Evolutionary conservation across 2,329 filamentous ascomycete genomes (phyloP).

Genomic region (Aspergillus tubingensis): DNA sequence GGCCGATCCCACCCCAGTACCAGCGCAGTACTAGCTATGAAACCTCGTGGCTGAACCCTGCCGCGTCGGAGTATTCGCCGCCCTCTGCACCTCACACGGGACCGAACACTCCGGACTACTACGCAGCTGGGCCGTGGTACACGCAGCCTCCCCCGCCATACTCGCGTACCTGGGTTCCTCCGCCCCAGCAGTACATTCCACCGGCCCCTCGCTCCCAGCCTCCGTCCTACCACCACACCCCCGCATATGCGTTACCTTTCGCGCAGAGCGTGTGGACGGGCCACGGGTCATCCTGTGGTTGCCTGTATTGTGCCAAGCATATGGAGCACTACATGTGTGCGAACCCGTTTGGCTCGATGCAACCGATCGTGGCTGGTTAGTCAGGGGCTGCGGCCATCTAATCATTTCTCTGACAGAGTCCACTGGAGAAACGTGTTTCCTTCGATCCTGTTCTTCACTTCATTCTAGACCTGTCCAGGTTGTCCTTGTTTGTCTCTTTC

Average conservation of each 20-base stretch:
- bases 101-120: conserved; percentile 51
- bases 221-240: conserved; percentile 50
- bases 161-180: conserved; percentile 42
- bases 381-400: background rate
- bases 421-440: conserved; percentile 6
- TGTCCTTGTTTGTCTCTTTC: conserved; percentile 26
- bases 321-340: conserved; percentile 53
- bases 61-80: conserved; percentile 54
- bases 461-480: conserved; percentile 26
- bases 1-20: conserved; percentile 53
- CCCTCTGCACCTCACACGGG: conserved; percentile 52
- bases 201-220: conserved; percentile 46
- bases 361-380: conserved; percentile 45
- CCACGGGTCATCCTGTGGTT: conserved; percentile 50
- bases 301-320: conserved; percentile 51
- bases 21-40: conserved; percentile 50
- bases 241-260: conserved; percentile 51
- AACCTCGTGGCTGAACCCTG: conserved; percentile 54
- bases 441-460: conserved; percentile 21
- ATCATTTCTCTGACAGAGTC: no score
- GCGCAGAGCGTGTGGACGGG: conserved; percentile 51
- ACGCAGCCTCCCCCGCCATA: conserved; percentile 45
- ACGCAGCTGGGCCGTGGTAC: conserved; percentile 46
- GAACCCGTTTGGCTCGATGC: conserved; percentile 46
- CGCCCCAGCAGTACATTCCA: conserved; percentile 38